These are phyloP conservation scores for Thuidium tamariscinum DNA, from an alignment of 225 moss, liverwort and hornwort species.

Conservation along the genomic window DNA sequence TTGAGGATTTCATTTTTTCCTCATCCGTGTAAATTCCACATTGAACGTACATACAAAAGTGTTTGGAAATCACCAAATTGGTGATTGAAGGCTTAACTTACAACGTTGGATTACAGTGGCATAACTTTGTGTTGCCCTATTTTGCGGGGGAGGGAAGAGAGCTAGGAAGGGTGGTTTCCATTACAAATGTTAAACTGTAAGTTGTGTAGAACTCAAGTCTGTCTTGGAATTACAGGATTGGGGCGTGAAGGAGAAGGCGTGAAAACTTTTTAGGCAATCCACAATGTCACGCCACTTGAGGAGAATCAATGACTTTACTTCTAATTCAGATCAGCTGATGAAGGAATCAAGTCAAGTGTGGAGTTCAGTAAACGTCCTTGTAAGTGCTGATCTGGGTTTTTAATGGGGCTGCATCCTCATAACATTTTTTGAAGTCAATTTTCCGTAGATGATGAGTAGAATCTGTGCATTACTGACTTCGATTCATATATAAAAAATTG, in stretches of 20 bases:
- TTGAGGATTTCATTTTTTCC: slow-evolving; percentile 5
- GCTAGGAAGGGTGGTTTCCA: background rate
- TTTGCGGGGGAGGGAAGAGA: background rate
- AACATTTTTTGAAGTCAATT: background rate
- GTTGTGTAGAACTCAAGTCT: background rate
- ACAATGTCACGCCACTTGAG: background rate
- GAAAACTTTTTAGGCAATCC: background rate
- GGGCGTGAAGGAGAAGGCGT: background rate
- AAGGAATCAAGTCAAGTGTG: background rate
- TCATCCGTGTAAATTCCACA: slow-evolving; percentile 18
- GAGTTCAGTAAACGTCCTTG: background rate
- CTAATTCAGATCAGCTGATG: background rate
- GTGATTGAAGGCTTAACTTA: slow-evolving; percentile 8
- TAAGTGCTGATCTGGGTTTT: background rate
- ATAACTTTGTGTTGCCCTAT: background rate
- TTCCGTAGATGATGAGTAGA: too few relatives aligned
- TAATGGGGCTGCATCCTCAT: too few relatives aligned
- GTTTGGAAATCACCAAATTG: slow-evolving; percentile 21
- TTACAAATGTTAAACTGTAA: background rate
- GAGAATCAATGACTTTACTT: background rate
- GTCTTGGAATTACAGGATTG: background rate
- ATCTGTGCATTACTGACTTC: background rate
- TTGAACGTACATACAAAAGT: slow-evolving; percentile 21
- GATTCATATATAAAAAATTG: background rate
- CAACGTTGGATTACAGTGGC: background rate